Conservation (phyloP, 345 rosid genomes). For the Hypericum androsaemum region DNA sequence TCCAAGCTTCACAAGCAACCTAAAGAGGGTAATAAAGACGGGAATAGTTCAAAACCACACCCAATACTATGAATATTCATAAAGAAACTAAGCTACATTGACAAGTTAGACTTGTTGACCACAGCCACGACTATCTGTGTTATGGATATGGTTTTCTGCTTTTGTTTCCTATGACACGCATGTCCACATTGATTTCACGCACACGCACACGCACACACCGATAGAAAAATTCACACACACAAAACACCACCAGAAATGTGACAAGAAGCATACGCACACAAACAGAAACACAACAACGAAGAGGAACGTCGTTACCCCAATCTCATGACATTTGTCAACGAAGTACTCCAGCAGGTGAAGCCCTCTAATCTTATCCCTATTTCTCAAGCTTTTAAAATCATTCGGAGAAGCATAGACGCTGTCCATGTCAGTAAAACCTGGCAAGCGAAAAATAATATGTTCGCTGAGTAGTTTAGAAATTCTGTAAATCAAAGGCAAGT, state of each 20-base stretch:
- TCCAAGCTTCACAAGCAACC: conserved; percentile 88
- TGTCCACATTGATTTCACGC: too few species aligned
- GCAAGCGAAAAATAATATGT: neutral
- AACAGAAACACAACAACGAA: neutral
- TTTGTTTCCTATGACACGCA: too few species aligned
- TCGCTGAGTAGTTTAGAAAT: neutral
- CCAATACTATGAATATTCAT: neutral
- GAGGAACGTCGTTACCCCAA: conserved; percentile 47
- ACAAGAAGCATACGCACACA: neutral
- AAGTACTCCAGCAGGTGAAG: conserved; percentile 80
- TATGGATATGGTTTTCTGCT: too few species aligned
- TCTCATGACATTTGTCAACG: conserved; percentile 63
- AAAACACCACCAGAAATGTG: neutral
- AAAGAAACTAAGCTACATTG: too few species aligned
- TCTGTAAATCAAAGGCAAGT: neutral
- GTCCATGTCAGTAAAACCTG: conserved; percentile 83
- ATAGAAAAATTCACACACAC: too few species aligned
- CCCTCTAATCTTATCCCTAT: conserved; percentile 58
- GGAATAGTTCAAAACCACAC: neutral
- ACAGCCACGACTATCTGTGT: too few species aligned
- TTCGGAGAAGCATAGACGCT: conserved; percentile 84
- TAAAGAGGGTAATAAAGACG: conserved; percentile 19
- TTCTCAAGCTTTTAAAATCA: conserved; percentile 49
- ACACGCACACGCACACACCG: too few species aligned
- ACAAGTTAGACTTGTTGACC: too few species aligned